Conservation (phyloP, 768 basidiomycete species). For the Lentinula sp. region DNA sequence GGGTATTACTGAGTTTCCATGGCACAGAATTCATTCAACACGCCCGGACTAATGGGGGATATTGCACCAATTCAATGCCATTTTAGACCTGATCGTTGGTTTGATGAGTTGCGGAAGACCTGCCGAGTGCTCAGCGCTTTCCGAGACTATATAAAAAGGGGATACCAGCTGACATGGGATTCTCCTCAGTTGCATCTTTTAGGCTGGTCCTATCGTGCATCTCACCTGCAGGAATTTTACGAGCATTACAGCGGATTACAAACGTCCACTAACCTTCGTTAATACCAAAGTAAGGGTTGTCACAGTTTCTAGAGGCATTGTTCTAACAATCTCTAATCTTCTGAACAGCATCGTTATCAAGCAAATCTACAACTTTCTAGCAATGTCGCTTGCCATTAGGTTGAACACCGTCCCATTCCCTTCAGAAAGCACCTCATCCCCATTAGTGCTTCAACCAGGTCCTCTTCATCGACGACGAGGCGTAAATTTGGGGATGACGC, state of each 20-base stretch:
- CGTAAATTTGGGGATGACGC: neutral
- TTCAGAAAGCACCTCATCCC: neutral
- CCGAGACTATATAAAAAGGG: neutral
- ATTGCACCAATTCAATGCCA: too few species aligned
- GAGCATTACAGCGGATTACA: neutral
- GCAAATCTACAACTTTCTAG: neutral
- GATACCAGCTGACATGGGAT: too few species aligned
- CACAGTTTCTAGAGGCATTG: neutral
- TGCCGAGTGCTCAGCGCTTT: neutral
- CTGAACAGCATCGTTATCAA: neutral
- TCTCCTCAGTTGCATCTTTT: neutral
- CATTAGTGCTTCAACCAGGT: neutral
- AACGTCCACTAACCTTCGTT: neutral
- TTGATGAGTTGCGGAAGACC: neutral
- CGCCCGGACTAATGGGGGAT: too few species aligned
- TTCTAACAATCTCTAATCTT: too few species aligned
- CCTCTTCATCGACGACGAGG: slow-evolving; percentile 1
- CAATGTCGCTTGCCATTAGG: neutral
- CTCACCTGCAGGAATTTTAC: neutral
- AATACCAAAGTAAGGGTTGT: too few species aligned
- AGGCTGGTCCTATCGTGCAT: neutral
- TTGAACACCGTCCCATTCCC: slow-evolving; percentile 4
- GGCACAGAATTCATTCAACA: too few species aligned
- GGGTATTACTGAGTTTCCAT: too few species aligned
- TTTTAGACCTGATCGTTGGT: too few species aligned